Evolutionary conservation across 306 rosid genomes (phyloP), one percentile per base, ranked within the genome.

Genomic region (Fagus crenata): DNA sequence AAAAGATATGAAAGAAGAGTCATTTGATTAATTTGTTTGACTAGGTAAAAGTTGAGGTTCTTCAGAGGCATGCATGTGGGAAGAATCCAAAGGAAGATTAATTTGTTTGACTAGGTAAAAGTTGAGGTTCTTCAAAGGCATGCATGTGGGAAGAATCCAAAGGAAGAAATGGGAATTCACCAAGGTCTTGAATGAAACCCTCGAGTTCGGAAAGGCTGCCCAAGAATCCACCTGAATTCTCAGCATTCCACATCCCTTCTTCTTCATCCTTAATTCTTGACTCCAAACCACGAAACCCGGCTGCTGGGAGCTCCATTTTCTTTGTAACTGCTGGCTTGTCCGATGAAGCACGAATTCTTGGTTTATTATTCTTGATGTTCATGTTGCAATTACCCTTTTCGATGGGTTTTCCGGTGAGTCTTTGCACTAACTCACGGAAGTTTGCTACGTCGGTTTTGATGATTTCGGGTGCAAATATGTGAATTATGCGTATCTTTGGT

Each of bases 401-500:
- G 1, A 78, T 54, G 7, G 96, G 97, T 56, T 92, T 95, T 53
- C 98, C 97, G 3, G 97, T 95, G 77, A 90, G 86, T 53, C 87
- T 84, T 78, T 95, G 97, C 42, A 95, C 98, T 1, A 95, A 78
- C 37, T 92, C 97, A 36, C 96, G 74, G 83, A 95, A 95, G 73
- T 95, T 95, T 1, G 88, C 91, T 1, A 58, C 97, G 78, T 95
- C 97, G 5, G 96, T 95, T 77, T 88, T 87, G 89, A 95, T 95
- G 79, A 95, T 88, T 79, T 92, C 91, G 0, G 97, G 97, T 4
- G 97, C 97, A 51, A 90, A 89, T 80, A 95, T 87, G 87, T 95
- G 98, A 72, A 90, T 92, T 70, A 95, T 95, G 33, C 98, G 88
- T 39, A 95, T 90, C 81, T 90, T 90, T 17, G 96, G 96, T 78